These are phyloP conservation scores for Arabis alpina DNA, from an alignment of 345 rosid genomes.

Conservation along the genomic window DNA sequence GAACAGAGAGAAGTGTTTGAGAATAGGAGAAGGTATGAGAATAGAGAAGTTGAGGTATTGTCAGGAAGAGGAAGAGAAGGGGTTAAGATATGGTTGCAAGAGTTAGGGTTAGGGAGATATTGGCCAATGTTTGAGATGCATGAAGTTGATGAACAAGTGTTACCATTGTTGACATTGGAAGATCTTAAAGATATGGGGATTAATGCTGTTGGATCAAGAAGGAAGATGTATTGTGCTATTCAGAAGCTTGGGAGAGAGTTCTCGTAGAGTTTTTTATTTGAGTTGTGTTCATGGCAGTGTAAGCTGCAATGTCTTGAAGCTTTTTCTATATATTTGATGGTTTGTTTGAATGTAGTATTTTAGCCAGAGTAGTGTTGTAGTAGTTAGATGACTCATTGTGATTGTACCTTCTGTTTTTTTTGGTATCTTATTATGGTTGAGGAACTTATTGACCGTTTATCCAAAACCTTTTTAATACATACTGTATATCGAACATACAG, in stretches of 20 bases:
- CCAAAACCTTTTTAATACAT: constrained; percentile 23
- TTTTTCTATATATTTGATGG: constrained; percentile 29
- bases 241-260: constrained; percentile 83
- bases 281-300: neutral
- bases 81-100: constrained; percentile 35
- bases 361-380: constrained; percentile 41
- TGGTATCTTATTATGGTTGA: constrained; percentile 15
- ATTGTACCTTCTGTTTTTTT: constrained; percentile 20
- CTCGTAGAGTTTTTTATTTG: constrained; percentile 43
- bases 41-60: constrained; percentile 22
- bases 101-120: constrained; percentile 71
- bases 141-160: constrained; percentile 84
- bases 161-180: constrained; percentile 82
- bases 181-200: constrained; percentile 94
- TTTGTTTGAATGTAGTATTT: constrained; percentile 28
- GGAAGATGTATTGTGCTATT: constrained; percentile 78
- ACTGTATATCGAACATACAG: neutral
- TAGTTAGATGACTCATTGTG: constrained; percentile 29
- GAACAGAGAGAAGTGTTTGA: constrained; percentile 39
- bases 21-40: constrained; percentile 41
- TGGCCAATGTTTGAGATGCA: constrained; percentile 84
- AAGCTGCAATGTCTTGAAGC: constrained; percentile 48
- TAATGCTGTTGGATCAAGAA: constrained; percentile 82
- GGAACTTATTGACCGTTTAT: constrained; percentile 23
- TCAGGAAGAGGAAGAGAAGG: constrained; percentile 48